phyloP scores from a whole-genome alignment of 805 yeast species.

The Tetrapisispora fleetii region DNA sequence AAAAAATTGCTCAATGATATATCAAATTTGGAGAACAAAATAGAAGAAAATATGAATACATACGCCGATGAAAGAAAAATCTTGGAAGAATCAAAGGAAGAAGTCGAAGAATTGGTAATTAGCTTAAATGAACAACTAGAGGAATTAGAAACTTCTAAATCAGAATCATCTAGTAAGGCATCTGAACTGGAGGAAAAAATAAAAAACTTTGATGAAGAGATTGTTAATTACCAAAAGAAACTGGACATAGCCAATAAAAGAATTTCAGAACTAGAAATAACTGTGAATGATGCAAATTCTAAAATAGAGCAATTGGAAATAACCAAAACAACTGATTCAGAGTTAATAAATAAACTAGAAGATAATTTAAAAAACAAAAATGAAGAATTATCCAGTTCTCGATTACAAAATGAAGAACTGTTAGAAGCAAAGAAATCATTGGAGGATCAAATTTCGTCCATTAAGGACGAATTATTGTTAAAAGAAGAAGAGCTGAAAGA shows the following conservation, averaged over 20 bases:
- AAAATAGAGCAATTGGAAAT: background rate
- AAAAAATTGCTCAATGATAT: background rate
- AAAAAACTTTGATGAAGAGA: background rate
- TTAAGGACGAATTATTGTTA: background rate
- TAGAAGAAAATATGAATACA: background rate
- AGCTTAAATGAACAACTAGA: slow-evolving; percentile 20
- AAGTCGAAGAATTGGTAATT: slow-evolving; percentile 9
- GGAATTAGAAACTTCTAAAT: slow-evolving; percentile 23
- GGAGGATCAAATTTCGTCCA: background rate
- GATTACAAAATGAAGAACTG: background rate
- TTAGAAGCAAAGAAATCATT: background rate
- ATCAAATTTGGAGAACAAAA: slow-evolving; percentile 1
- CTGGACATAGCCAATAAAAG: background rate
- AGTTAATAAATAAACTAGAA: background rate
- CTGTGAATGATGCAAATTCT: background rate
- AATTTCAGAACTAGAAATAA: background rate
- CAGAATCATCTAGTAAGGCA: slow-evolving; percentile 16
- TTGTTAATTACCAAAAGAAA: background rate
- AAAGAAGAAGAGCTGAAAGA: background rate
- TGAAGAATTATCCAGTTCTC: background rate
- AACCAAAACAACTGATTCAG: background rate
- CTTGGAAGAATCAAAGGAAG: background rate
- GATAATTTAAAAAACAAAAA: background rate
- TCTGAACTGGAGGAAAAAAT: slow-evolving; percentile 1
- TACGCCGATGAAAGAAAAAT: background rate